These are phyloP conservation scores for Chaetomium sp. DNA, from an alignment of 2,329 filamentous ascomycete species.

Conservation along the genomic window DNA sequence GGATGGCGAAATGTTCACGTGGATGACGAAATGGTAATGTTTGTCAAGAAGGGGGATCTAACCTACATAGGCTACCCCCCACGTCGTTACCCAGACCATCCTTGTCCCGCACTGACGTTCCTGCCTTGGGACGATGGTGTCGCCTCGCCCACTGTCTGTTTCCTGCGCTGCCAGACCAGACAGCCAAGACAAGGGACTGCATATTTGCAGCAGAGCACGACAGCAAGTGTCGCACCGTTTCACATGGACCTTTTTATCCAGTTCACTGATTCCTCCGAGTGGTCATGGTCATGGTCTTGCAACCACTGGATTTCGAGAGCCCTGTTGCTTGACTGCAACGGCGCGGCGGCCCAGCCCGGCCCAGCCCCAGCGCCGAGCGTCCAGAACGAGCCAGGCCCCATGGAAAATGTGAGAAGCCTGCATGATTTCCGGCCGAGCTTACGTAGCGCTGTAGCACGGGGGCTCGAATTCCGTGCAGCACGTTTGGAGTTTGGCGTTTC, in stretches of 20 bases:
- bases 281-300: neutral
- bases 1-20: neutral
- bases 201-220: neutral
- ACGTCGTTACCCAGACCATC: too few relatives aligned
- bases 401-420: conserved; percentile 8
- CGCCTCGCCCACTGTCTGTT: neutral
- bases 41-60: neutral
- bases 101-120: neutral
- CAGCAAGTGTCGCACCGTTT: neutral
- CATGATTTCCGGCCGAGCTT: conserved; percentile 5
- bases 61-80: too few relatives aligned
- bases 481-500: neutral
- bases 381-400: conserved; percentile 24
- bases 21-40: neutral
- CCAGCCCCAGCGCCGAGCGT: conserved; percentile 25
- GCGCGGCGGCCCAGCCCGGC: conserved; percentile 11
- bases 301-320: neutral
- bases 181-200: neutral
- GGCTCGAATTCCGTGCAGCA: conserved; percentile 10
- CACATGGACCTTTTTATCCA: neutral
- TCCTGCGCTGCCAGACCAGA: neutral
- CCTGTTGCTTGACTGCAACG: conserved; percentile 1
- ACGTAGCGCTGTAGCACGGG: conserved; percentile 2
- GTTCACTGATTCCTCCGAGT: neutral
- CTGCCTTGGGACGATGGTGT: too few relatives aligned